phyloP scores from a whole-genome alignment of 371 early-diverging fungal species.

The Rhizopus sp. region DNA sequence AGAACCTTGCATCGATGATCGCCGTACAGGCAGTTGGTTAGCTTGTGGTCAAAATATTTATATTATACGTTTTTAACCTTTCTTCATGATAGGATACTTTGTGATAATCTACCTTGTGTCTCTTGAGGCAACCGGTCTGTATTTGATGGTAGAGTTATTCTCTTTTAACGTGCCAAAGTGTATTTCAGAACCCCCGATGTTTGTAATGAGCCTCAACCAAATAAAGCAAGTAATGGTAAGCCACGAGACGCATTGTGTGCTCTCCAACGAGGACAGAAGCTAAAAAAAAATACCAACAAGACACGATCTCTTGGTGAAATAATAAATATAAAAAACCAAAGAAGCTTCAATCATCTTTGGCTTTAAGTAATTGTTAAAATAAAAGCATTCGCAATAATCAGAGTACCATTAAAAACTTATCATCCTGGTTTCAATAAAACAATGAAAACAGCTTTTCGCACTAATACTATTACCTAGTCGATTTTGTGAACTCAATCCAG shows the following conservation, averaged over 20 bases:
- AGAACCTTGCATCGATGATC: slow-evolving; percentile 25
- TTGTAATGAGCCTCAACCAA: slow-evolving; percentile 23
- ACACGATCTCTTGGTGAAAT: background rate
- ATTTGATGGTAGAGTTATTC: slow-evolving; percentile 11
- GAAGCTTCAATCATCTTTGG: background rate
- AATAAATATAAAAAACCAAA: background rate
- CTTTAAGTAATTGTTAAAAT: background rate
- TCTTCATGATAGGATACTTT: slow-evolving; percentile 15
- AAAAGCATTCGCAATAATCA: background rate
- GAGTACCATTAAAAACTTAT: too few relatives aligned
- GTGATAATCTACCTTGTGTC: slow-evolving; percentile 18
- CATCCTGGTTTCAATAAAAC: too few relatives aligned
- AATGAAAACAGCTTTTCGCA: too few relatives aligned
- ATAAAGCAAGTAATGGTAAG: slow-evolving; percentile 11
- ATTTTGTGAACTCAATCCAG: too few relatives aligned
- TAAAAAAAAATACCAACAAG: background rate
- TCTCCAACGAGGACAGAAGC: too few relatives aligned
- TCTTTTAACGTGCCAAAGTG: slow-evolving; percentile 15
- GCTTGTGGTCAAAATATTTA: slow-evolving; percentile 7
- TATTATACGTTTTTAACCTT: slow-evolving; percentile 12
- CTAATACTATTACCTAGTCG: too few relatives aligned
- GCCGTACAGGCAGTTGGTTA: slow-evolving; percentile 29
- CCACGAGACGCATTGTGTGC: slow-evolving; percentile 17
- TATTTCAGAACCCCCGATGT: slow-evolving; percentile 10
- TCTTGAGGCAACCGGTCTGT: slow-evolving; percentile 15